A percentile compares a stretch with the other conserved stretches of the same genome.
phyloP scores from a whole-genome alignment of 768 basidiomycete genomes.

The Xanthoconium purpureum region DNA sequence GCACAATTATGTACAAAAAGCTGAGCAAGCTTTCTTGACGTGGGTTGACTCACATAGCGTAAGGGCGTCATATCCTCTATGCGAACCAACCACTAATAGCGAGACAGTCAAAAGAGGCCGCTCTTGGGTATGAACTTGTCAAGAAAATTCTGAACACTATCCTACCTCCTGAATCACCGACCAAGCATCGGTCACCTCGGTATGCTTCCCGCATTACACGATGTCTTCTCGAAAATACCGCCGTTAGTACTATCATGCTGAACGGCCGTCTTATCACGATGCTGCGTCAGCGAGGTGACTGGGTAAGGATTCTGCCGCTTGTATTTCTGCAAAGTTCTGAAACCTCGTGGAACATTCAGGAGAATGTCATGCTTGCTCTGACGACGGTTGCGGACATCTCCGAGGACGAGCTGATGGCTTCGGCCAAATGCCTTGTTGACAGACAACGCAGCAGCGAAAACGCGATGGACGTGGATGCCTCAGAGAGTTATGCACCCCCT shows the following conservation, averaged over 20 bases:
- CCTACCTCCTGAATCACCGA: slow-evolving; percentile 40
- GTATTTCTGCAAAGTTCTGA: neutral
- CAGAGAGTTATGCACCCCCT: slow-evolving; percentile 29
- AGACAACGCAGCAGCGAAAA: slow-evolving; percentile 31
- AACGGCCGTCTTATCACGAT: slow-evolving; percentile 54
- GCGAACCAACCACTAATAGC: neutral
- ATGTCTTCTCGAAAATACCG: slow-evolving; percentile 53
- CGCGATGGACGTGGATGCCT: slow-evolving; percentile 39
- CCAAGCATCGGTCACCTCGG: slow-evolving; percentile 24
- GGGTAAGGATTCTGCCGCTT: slow-evolving; percentile 44
- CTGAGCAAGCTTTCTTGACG: slow-evolving; percentile 57
- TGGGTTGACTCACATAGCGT: slow-evolving; percentile 48
- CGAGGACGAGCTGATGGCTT: slow-evolving; percentile 59
- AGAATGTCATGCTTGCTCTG: slow-evolving; percentile 50
- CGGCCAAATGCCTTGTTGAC: slow-evolving; percentile 44
- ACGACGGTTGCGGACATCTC: slow-evolving; percentile 57
- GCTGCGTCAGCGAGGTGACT: slow-evolving; percentile 57
- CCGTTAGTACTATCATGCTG: slow-evolving; percentile 62
- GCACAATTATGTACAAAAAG: slow-evolving; percentile 45
- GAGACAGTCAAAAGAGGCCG: slow-evolving; percentile 15
- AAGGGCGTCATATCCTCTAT: neutral
- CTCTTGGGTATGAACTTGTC: slow-evolving; percentile 50
- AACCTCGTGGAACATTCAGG: slow-evolving; percentile 15
- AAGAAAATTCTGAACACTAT: slow-evolving; percentile 53
- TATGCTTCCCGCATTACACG: slow-evolving; percentile 58